Evolutionary conservation across 2,329 filamentous ascomycete species (phyloP).

Genomic region (Stylonectria norvegica): DNA sequence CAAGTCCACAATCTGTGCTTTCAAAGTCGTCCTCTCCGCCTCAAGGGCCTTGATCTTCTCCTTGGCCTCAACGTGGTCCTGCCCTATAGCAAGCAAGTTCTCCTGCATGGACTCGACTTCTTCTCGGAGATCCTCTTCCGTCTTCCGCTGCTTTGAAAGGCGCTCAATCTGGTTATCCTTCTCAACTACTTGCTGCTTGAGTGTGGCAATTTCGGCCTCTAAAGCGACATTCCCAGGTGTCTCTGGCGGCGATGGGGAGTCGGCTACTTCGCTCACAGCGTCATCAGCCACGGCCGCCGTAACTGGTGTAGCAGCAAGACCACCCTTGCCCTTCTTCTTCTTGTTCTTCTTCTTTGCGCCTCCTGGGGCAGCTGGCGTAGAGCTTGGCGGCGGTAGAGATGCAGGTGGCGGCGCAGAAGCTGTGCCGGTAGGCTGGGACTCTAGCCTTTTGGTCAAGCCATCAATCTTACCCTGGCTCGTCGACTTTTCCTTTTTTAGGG

Average conservation of each 20-base stretch:
- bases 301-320: slow-evolving; percentile 41
- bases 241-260: slow-evolving; percentile 34
- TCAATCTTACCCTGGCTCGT: slow-evolving; percentile 33
- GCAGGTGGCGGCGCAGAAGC: slow-evolving; percentile 23
- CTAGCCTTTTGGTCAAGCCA: slow-evolving; percentile 45
- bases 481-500: slow-evolving; percentile 32
- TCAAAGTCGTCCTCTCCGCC: slow-evolving; percentile 63
- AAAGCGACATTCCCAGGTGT: slow-evolving; percentile 36
- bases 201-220: slow-evolving; percentile 46
- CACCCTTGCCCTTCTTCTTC: slow-evolving; percentile 84
- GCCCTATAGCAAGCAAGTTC: slow-evolving; percentile 72
- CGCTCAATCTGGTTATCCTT: slow-evolving; percentile 72
- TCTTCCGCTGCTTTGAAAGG: slow-evolving; percentile 66
- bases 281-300: slow-evolving; percentile 30
- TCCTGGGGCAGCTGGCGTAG: slow-evolving; percentile 17
- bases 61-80: slow-evolving; percentile 81
- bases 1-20: slow-evolving; percentile 59
- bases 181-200: slow-evolving; percentile 53
- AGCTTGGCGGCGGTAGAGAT: background rate
- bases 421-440: slow-evolving; percentile 20
- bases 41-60: slow-evolving; percentile 70
- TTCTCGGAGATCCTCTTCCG: slow-evolving; percentile 75
- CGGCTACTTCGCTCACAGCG: slow-evolving; percentile 27
- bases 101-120: slow-evolving; percentile 83
- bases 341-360: slow-evolving; percentile 65